These are phyloP conservation scores for Fusarium brachygibbosum DNA, from an alignment of 2,329 filamentous ascomycete species.

Conservation along the genomic window DNA sequence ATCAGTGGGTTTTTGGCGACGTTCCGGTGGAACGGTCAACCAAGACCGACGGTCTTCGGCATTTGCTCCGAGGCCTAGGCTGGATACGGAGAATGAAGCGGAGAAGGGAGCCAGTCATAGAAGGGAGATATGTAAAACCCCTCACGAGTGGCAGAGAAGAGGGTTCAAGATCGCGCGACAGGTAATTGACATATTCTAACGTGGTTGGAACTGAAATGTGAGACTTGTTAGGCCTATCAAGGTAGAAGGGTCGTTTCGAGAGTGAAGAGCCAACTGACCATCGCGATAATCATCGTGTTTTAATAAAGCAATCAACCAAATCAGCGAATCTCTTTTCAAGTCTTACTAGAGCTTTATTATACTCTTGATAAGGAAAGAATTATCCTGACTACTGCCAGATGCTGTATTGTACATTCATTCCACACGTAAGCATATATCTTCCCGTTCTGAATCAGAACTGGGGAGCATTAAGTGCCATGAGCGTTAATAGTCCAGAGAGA, in stretches of 20 bases:
- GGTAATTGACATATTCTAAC: background rate
- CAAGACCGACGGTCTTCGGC: conserved; percentile 3
- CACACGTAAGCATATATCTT: background rate
- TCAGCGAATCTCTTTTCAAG: too few species aligned
- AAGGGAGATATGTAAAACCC: background rate
- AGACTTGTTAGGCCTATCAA: background rate
- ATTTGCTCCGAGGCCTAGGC: background rate
- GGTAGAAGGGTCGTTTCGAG: too few species aligned
- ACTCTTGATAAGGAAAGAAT: too few species aligned
- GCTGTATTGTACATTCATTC: background rate
- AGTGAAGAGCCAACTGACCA: too few species aligned
- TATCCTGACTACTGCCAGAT: too few species aligned
- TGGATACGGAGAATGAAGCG: background rate
- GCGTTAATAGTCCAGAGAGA: background rate
- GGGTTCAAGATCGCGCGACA: too few species aligned
- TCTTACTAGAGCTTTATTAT: too few species aligned
- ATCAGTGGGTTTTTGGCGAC: background rate
- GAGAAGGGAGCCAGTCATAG: background rate
- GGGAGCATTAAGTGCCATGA: background rate
- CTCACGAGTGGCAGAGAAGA: background rate
- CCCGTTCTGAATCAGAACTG: background rate
- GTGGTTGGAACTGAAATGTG: background rate
- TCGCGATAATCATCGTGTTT: too few species aligned
- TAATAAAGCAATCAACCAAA: too few species aligned
- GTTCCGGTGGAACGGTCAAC: background rate